These are phyloP conservation scores for Fusarium annulatum DNA, from an alignment of 2,329 filamentous ascomycete species.

Conservation along the genomic window DNA sequence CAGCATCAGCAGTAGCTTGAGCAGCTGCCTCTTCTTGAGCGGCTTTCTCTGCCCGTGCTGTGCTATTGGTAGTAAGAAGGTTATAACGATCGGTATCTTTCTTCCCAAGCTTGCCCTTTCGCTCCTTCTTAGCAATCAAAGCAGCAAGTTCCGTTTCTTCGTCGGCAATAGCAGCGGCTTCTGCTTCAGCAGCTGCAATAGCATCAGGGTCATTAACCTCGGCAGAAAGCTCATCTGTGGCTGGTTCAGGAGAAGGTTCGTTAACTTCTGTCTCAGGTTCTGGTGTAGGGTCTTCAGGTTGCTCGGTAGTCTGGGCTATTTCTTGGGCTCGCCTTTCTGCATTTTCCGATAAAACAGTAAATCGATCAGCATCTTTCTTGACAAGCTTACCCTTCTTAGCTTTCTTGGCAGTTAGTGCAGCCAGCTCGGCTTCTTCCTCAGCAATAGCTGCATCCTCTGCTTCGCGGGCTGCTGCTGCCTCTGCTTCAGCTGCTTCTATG, in stretches of 20 bases:
- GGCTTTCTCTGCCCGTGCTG: constrained; percentile 41
- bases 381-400: constrained; percentile 31
- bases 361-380: constrained; percentile 34
- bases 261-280: constrained; percentile 17
- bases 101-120: constrained; percentile 53
- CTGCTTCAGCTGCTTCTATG: constrained; percentile 24
- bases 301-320: constrained; percentile 36
- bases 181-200: constrained; percentile 13
- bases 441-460: constrained; percentile 17
- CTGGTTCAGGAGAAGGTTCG: constrained; percentile 23
- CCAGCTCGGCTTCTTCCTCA: constrained; percentile 34
- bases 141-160: constrained; percentile 51
- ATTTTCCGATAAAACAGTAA: constrained; percentile 27
- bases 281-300: constrained; percentile 31
- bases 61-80: constrained; percentile 48
- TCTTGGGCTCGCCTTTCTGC: constrained; percentile 30
- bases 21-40: constrained; percentile 35
- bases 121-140: constrained; percentile 61
- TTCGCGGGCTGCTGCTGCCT: constrained; percentile 30
- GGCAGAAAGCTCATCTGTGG: constrained; percentile 2
- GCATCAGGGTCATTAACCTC: constrained; percentile 12
- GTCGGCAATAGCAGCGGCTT: constrained; percentile 33
- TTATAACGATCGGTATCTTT: constrained; percentile 59
- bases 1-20: constrained; percentile 29
- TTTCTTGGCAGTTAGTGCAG: constrained; percentile 26